Conservation (phyloP, 2,329 filamentous ascomycete genomes). For the Penicillium sp. region DNA sequence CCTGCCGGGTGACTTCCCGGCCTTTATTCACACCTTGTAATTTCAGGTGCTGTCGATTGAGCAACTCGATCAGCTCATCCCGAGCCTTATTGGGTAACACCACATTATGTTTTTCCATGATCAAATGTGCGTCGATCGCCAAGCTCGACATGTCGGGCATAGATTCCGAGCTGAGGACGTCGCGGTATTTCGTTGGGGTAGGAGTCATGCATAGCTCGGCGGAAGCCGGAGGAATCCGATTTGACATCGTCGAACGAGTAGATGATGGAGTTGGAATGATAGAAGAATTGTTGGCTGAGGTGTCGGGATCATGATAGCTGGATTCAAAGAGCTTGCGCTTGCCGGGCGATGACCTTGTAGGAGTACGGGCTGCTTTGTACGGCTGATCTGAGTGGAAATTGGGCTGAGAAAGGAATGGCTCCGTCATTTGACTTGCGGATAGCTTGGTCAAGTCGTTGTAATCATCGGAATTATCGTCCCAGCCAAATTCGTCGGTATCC, state of each 20-base stretch:
- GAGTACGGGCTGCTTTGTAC: constrained; percentile 41
- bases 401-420: constrained; percentile 29
- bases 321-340: constrained; percentile 42
- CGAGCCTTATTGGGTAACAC: constrained; percentile 38
- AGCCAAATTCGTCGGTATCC: constrained; percentile 42
- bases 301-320: constrained; percentile 5
- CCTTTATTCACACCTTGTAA: constrained; percentile 66
- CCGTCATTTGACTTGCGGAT: constrained; percentile 16
- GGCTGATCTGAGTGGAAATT: constrained; percentile 40
- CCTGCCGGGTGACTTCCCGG: constrained; percentile 67
- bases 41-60: constrained; percentile 62
- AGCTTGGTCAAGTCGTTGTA: constrained; percentile 28
- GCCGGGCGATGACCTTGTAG: constrained; percentile 36
- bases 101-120: constrained; percentile 41
- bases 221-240: constrained; percentile 26
- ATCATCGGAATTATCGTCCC: constrained; percentile 42
- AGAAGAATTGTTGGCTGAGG: neutral
- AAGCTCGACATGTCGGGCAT: constrained; percentile 25
- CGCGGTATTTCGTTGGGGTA: constrained; percentile 35
- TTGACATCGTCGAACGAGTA: constrained; percentile 8
- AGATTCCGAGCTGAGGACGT: constrained; percentile 29
- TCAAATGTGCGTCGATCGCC: constrained; percentile 29
- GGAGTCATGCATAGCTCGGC: constrained; percentile 38
- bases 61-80: constrained; percentile 44
- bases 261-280: constrained; percentile 18